Evolutionary conservation across 164 flowering plant genomes (phyloP), one percentile per base, ranked within the genome.

Genomic region (Akebia trifoliata): DNA sequence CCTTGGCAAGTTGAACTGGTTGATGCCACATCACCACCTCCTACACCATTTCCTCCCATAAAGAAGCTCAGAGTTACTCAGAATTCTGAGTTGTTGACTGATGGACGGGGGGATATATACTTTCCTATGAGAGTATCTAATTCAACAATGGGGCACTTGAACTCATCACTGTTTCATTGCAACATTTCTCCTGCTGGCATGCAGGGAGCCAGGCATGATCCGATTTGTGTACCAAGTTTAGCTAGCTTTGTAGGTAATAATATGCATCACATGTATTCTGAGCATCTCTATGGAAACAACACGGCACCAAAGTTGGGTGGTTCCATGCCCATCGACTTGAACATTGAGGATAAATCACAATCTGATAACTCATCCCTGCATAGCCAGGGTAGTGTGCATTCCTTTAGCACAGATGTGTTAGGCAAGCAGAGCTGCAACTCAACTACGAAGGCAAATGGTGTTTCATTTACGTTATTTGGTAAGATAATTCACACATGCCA

Each of bases 121-220:
- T 74, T 59, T 53, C 73, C 77, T 4, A 15, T 66, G 60, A 15
- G 66, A 26, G 72, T 76, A n/a, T 14, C 66, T 53, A 68, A 69
- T 74, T 45, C 85, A 60, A 36, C 62, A 69, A 59, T 66, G 65
- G 77, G 67, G 46, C 61, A 64, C 14, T 38, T 69, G 59, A 72
- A 29, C 42, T 60, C 69, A 21, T 63, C 74, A 37, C 36, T 67
- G 55, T 35, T 68, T 57, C 53, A 40, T 64, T 63, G 54, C 28
- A 62, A 74, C 51, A 62, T 46, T 71, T 73, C 73, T 73, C 89
- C 90, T 77, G 85, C 83, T 70, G 84, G 90, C 92, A 83, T 85
- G 83, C 92, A 88, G 92, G 96, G 92, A 88, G 90, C 96, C 96
- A 88, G 96, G 96, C 96, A 81, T 56, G 54, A 74, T 71, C 21